Conservation (phyloP, 805 yeast genomes). For the Candida xiaguanensis region DNA sequence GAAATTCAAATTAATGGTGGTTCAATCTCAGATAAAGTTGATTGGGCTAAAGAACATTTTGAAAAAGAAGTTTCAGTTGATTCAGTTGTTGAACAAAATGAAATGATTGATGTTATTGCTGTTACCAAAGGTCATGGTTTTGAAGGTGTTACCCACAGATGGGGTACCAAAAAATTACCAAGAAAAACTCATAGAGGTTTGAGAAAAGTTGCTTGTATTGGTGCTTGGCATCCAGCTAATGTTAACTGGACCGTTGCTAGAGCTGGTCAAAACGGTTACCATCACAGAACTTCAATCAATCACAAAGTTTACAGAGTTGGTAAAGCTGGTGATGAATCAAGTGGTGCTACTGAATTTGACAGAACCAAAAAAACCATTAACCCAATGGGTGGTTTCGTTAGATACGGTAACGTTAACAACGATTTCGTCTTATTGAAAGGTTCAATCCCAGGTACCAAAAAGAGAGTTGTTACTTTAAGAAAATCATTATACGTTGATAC, state of each 20-base stretch:
- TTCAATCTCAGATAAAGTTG: conserved; percentile 93
- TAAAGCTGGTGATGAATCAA: conserved; percentile 89
- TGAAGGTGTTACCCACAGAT: conserved; percentile 99
- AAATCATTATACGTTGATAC: conserved; percentile 97
- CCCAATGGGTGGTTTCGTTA: conserved; percentile 99
- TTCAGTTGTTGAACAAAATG: conserved; percentile 97
- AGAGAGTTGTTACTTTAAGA: conserved; percentile 99
- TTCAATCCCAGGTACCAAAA: conserved; percentile 99
- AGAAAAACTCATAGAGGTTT: conserved; percentile 99
- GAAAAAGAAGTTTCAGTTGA: conserved; percentile 97
- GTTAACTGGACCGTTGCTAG: conserved; percentile 99
- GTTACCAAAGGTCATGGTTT: conserved; percentile 99
- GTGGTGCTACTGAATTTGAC: conserved; percentile 96
- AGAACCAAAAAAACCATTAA: conserved; percentile 99
- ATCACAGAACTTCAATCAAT: conserved; percentile 99
- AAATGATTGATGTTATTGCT: conserved; percentile 97
- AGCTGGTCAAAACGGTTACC: conserved; percentile 99
- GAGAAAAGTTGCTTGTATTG: conserved; percentile 99
- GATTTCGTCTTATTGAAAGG: conserved; percentile 98
- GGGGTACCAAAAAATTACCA: conserved; percentile 99
- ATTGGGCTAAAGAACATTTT: conserved; percentile 98
- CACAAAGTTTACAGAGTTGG: conserved; percentile 99
- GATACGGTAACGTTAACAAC: conserved; percentile 97
- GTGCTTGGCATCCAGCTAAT: conserved; percentile 99
- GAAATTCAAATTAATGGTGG: conserved; percentile 99